Percentiles rank a stretch among this genome's conserved stretches.
Evolutionary conservation across 177 flowering plant species (phyloP).

Genomic region (Vitis hybrid): DNA sequence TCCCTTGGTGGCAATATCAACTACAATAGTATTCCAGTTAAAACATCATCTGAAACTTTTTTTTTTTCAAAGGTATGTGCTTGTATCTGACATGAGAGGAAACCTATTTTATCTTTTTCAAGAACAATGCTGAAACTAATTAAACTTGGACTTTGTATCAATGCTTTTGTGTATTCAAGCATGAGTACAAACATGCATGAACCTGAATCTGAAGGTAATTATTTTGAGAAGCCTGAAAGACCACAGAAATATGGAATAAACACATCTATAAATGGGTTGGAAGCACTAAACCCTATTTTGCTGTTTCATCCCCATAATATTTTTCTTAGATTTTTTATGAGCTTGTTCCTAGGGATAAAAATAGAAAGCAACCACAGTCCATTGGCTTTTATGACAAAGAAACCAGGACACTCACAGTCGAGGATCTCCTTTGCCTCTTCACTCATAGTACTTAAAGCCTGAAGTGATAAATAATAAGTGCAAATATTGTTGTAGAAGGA

Average conservation of each 20-base stretch:
- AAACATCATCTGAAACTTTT: too few species aligned
- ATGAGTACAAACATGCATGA: neutral
- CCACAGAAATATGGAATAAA: constrained; percentile 30
- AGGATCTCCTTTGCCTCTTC: constrained; percentile 32
- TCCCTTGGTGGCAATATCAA: too few species aligned
- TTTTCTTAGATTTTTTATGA: constrained; percentile 27
- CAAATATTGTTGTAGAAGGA: neutral
- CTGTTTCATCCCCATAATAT: constrained; percentile 33
- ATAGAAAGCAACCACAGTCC: constrained; percentile 33
- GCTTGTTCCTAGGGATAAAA: constrained; percentile 61
- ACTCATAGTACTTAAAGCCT: constrained; percentile 40
- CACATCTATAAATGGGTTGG: constrained; percentile 43
- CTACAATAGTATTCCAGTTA: too few species aligned
- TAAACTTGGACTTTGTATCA: too few species aligned
- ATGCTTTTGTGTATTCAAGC: too few species aligned
- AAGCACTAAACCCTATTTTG: constrained; percentile 46
- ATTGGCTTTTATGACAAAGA: constrained; percentile 16
- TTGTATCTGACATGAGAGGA: too few species aligned
- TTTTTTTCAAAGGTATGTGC: too few species aligned
- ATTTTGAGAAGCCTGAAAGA: constrained; percentile 38
- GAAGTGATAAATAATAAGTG: neutral
- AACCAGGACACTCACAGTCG: constrained; percentile 16
- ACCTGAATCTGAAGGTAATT: constrained; percentile 63
- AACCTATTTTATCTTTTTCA: too few species aligned
- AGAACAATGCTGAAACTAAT: too few species aligned